Percentiles rank a stretch among this genome's conserved stretches.
phyloP scores from a whole-genome alignment of 2,329 filamentous ascomycete species.

The Hymenoscyphus fraxineus region DNA sequence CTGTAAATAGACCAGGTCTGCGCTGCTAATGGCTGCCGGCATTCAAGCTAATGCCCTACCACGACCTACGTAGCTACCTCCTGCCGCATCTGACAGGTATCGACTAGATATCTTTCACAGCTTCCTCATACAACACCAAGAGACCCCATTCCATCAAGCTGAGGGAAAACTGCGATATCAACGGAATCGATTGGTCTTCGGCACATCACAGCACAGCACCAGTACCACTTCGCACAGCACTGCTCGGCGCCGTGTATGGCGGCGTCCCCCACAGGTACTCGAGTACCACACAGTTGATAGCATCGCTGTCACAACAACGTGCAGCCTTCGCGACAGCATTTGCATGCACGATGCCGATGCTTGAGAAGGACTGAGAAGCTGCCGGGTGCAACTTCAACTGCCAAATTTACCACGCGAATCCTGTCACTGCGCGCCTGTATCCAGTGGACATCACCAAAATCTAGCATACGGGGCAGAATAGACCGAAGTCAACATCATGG shows the following conservation, averaged over 20 bases:
- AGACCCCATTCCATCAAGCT: background rate
- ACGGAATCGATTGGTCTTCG: background rate
- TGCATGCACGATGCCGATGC: background rate
- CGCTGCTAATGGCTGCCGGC: background rate
- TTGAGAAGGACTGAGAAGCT: background rate
- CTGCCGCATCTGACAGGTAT: background rate
- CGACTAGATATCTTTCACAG: background rate
- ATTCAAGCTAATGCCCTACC: background rate
- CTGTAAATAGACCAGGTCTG: too few species aligned
- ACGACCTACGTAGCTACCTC: background rate
- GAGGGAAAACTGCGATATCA: background rate
- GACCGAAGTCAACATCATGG: conserved; percentile 21
- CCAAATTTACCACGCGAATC: background rate
- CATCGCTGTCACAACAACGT: background rate
- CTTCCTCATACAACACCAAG: conserved; percentile 6
- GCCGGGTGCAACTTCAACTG: background rate
- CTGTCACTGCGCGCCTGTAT: background rate
- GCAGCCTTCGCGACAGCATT: background rate
- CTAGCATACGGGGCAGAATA: background rate
- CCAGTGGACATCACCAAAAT: background rate
- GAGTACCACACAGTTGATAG: background rate
- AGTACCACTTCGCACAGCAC: background rate
- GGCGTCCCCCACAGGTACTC: background rate
- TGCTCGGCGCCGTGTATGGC: background rate
- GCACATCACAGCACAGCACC: background rate